Percentiles rank a stretch among this genome's conserved stretches.
Evolutionary conservation across 768 basidiomycete species (phyloP).

Genomic region (Suillus cothurnatus): DNA sequence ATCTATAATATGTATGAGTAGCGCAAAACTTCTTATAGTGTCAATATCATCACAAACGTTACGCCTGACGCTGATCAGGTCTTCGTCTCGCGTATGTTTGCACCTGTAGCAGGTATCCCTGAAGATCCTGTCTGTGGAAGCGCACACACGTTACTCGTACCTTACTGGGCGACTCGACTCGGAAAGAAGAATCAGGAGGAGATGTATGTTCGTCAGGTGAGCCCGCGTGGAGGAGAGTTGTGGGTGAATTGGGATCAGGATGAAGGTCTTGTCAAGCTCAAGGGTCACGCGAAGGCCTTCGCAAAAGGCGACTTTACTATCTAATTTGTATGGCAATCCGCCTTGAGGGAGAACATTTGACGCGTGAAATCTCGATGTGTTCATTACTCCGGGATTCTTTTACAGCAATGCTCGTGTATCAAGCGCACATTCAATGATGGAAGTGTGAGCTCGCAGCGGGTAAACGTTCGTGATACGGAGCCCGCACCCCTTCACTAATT

Average conservation of each 20-base stretch:
- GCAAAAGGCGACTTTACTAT: slow-evolving; percentile 8
- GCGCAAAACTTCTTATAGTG: slow-evolving; percentile 6
- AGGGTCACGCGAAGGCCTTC: slow-evolving; percentile 34
- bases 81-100: slow-evolving; percentile 56
- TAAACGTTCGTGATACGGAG: slow-evolving; percentile 8
- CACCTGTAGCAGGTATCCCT: slow-evolving; percentile 33
- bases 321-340: neutral
- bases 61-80: slow-evolving; percentile 32
- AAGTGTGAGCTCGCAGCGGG: slow-evolving; percentile 5
- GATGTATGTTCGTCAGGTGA: slow-evolving; percentile 52
- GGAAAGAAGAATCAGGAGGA: slow-evolving; percentile 24
- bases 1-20: neutral
- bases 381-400: no score
- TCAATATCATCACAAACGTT: slow-evolving; percentile 44
- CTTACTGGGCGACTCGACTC: slow-evolving; percentile 46
- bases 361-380: neutral
- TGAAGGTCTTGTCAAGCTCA: slow-evolving; percentile 34
- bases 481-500: neutral
- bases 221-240: slow-evolving; percentile 49
- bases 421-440: slow-evolving; percentile 10
- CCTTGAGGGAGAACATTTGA: neutral
- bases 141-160: slow-evolving; percentile 50
- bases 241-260: slow-evolving; percentile 40
- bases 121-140: slow-evolving; percentile 60
- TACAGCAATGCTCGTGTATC: neutral